Percentiles rank a stretch among this genome's conserved stretches.
phyloP scores from a whole-genome alignment of 2,329 filamentous ascomycete genomes.

The Cryoendolithus antarcticus region DNA sequence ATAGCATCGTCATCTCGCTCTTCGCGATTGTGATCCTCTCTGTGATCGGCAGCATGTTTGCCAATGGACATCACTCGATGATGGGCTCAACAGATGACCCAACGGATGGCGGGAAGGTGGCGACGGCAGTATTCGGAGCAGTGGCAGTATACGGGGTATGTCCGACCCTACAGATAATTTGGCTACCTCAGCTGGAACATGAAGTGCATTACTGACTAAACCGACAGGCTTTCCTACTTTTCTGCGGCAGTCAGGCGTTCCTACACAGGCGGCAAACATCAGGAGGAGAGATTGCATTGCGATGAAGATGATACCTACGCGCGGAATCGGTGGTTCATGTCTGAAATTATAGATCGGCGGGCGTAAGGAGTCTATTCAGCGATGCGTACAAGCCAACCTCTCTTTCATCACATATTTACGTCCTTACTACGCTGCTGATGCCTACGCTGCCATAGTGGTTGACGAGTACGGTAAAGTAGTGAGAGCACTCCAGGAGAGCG shows the following conservation, averaged over 20 bases:
- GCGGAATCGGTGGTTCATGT: too few species aligned
- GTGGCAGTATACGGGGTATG: constrained; percentile 81
- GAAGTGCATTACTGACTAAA: too few species aligned
- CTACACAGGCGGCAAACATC: constrained; percentile 74
- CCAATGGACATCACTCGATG: constrained; percentile 66
- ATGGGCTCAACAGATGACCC: constrained; percentile 55
- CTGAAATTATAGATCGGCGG: too few species aligned
- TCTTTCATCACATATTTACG: too few species aligned
- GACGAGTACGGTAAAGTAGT: too few species aligned
- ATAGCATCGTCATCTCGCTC: constrained; percentile 57
- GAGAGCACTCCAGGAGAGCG: too few species aligned
- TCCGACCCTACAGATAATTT: constrained; percentile 14
- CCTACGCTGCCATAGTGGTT: too few species aligned
- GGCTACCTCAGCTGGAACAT: too few species aligned
- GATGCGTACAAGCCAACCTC: too few species aligned
- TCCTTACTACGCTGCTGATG: too few species aligned
- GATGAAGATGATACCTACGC: constrained; percentile 20
- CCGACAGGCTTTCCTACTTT: constrained; percentile 69
- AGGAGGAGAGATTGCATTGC: constrained; percentile 70
- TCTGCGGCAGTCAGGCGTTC: constrained; percentile 80
- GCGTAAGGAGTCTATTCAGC: too few species aligned
- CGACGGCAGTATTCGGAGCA: constrained; percentile 73
- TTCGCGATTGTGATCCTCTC: constrained; percentile 55
- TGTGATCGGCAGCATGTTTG: constrained; percentile 58
- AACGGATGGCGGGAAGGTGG: constrained; percentile 62